Base-by-base conservation (phyloP, 1,284 basidiomycete genomes). In the Trametes versicolor region DNA sequence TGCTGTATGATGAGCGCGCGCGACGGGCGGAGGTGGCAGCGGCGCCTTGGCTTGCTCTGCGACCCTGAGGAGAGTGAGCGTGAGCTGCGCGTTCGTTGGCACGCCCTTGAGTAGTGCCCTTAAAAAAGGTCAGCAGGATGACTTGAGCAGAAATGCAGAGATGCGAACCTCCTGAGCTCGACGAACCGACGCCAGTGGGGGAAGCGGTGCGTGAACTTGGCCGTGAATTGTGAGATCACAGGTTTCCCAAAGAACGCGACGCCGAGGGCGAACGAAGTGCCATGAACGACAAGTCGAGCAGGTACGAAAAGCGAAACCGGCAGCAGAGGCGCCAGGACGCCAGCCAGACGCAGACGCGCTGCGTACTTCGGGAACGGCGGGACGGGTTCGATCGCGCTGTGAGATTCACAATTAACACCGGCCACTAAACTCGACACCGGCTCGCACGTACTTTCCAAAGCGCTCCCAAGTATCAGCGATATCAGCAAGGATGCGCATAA, bases 71-170 rank as follows among this genome's bases (percentile, higher is more conserved):
- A 87, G 72, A 36, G 85, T 83, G 4, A 87, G 73, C 0, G 83
- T 83, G 45, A 87, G 78, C 67, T 87, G 86, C 5, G 85, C 83
- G 66, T 87, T 83, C 52, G 86, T 87, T 3, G 86, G 86, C 0
- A 86, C 84, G 12, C 83, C 79, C 25, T 77, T 80, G 19, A 86
- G 73, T 43, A 87, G 69, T 2, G 82, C 82, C 74, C 82, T 84
- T 25, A 15, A 25, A 9, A 29, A 19, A 54, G 9, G 2, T 53
- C 19, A 23, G 19, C 32, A n/a, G 37, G 8, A 25, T 27, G 15
- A 17, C 41, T 29, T 48, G 51, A 12, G 1, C 19, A 54, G 15
- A 13, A 34, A 13, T 19, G 52, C 19, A 65, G 1, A 4, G 21
- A n/a, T 63, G 49, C 52, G 71, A 75, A 83, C 82, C 82, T 83